A percentile compares a stretch with the other conserved stretches of the same genome.
Conservation (phyloP, 306 rosid genomes). For the Lithocarpus polystachyus region DNA sequence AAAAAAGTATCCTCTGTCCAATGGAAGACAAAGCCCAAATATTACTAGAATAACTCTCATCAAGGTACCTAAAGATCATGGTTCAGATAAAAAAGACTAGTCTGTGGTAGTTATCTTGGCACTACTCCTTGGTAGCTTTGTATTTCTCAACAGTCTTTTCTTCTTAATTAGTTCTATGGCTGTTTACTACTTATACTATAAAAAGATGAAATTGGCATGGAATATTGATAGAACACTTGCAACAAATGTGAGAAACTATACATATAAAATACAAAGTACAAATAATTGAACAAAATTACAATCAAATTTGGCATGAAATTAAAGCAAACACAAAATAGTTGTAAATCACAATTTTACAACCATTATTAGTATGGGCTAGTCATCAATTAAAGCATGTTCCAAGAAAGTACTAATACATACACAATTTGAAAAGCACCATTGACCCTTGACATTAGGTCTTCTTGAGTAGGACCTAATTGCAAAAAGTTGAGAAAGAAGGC, state of each 20-base stretch:
- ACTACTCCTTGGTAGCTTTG: background rate
- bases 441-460: no score
- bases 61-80: background rate
- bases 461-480: slow-evolving; percentile 20
- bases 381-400: no score
- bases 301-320: no score
- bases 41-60: background rate
- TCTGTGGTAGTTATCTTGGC: background rate
- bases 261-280: slow-evolving; percentile 7
- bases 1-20: slow-evolving; percentile 25
- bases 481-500: slow-evolving; percentile 5
- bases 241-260: background rate
- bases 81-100: background rate
- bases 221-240: background rate
- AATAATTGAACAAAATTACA: no score
- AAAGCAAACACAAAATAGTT: no score
- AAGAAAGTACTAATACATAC: no score
- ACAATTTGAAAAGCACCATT: no score
- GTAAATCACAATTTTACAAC: no score
- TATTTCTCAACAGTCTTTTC: slow-evolving; percentile 21
- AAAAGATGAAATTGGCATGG: background rate
- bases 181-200: background rate
- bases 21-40: slow-evolving; percentile 18
- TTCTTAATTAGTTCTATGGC: background rate
- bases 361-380: no score